Evolutionary conservation across 2,329 filamentous ascomycete genomes (phyloP), one percentile per base, ranked within the genome.

Genomic region (Trichoderma lentiforme): DNA sequence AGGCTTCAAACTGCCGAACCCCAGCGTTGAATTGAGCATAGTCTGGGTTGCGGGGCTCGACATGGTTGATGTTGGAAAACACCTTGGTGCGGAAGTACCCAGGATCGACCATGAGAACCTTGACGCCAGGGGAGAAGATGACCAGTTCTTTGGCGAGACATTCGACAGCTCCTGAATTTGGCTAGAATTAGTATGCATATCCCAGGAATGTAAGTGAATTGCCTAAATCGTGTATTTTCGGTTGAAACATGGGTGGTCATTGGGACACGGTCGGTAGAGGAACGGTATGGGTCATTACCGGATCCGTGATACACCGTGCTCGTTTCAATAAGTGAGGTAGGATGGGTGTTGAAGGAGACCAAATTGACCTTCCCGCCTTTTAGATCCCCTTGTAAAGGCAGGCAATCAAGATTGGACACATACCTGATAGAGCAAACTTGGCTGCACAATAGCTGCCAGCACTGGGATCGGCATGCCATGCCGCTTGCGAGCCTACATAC

Each of bases 51-150:
- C 76, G 73, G 1, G 77, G 57, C 0, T 76, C 75, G 1, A 78
- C 76, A 12, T 80, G 76, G 18, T 74, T 76, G 15, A 81, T 75
- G 5, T 82, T 82, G 26, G 76, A 77, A 14, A 86, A 81, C 0
- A 83, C 80, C 0, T 78, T 77, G 0, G 84, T 86, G 3, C 81
- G 77, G 71, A 85, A 86, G 68, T 83, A 75, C 1, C 76, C 76
- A 11, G 76, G 84, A 63, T 84, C 83, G 3, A 85, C 75, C 0
- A 84, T 74, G 1, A 83, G 74, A 0, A 82, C 75, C 24, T 81
- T 78, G 36, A 86, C 74, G 1, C 77, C 79, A 6, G 73, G 69
- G 7, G 74, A 64, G 12, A 78, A 69, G 2, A 77, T 74, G 1
- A 73, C 73, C 3, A 77, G 67, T 26, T 79, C 77, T 61, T 78